A percentile compares a stretch with the other conserved stretches of the same genome.
phyloP scores from a whole-genome alignment of 306 rosid genomes.

The Pyrus communis region DNA sequence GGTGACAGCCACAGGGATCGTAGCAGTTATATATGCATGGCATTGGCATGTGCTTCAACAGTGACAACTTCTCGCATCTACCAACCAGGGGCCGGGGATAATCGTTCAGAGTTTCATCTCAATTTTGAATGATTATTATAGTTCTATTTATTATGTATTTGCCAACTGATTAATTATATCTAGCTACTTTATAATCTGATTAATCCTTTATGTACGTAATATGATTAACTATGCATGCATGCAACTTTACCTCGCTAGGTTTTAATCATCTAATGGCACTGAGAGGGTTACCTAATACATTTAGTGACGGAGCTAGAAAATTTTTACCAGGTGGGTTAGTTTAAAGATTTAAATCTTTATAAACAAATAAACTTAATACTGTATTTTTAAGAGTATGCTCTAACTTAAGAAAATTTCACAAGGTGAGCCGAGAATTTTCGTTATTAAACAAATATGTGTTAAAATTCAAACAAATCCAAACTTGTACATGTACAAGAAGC shows the following conservation, averaged over 20 bases:
- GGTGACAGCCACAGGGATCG: constrained; percentile 33
- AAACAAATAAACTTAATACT: no score
- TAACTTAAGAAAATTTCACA: no score
- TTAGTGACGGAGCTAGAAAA: no score
- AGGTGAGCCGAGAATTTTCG: no score
- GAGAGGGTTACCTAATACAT: background rate
- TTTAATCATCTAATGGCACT: background rate
- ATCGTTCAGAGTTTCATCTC: constrained; percentile 21
- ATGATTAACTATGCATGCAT: background rate
- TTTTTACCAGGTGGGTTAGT: no score
- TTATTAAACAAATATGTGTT: no score
- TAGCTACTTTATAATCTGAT: background rate
- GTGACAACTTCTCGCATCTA: constrained; percentile 35
- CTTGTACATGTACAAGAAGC: no score
- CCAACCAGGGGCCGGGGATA: constrained; percentile 27
- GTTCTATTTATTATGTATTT: background rate
- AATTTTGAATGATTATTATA: constrained; percentile 17
- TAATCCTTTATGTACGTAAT: no score
- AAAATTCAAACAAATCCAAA: no score
- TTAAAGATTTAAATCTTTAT: no score
- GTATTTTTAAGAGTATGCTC: no score
- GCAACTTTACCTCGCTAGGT: constrained; percentile 4
- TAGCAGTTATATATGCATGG: constrained; percentile 24
- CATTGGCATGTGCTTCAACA: constrained; percentile 58
- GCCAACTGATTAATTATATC: background rate